Evolutionary conservation across 2,329 filamentous ascomycete species (phyloP), one percentile per base, ranked within the genome.

Genomic region (Stenocarpella maydis): DNA sequence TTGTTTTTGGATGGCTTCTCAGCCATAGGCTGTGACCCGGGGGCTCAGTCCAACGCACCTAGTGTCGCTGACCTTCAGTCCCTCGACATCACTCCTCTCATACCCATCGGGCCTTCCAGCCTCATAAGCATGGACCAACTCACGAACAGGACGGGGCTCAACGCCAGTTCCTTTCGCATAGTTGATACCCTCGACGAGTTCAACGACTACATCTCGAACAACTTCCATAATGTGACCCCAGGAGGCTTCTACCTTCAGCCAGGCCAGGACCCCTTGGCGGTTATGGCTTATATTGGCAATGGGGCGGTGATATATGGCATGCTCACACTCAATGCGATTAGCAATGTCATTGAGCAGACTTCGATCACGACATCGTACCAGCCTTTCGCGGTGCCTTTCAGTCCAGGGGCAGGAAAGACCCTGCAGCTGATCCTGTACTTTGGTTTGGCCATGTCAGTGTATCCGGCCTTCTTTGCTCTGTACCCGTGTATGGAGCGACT

Each of bases 401-500:
- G 87, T 31, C 88, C 92, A 0, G 84, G 84, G 24, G 88, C 90
- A 10, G 93, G 93, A 24, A 85, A 95, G 63, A 90, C 91, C 0
- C 81, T 97, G 28, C 93, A 97, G 77, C 84, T 97, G 21, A 88
- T 95, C 49, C 84, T 93, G 10, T 97, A 97, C 79, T 92, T 96
- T 77, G 90, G 91, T 17, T 85, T 98, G 10, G 92, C 91, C 1
- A 89, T 97, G 80, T 86, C 88, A 8, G 90, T 90, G 1, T 96
- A 92, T 74, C 94, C 95, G 0, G 93, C 91, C 17, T 95, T 98
- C 83, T 97, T 97, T 75, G 88, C 92, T 0, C 83, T 98, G 5
- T 98, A 98, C 76, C 93, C 94, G 0, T 97, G 93, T n/a, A 84
- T 92, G 34, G 95, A 98, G 79, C 87, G 94, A 31, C 83, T 94